Evolutionary conservation across 2,329 filamentous ascomycete species (phyloP).

Genomic region (Grosmannia serpens): DNA sequence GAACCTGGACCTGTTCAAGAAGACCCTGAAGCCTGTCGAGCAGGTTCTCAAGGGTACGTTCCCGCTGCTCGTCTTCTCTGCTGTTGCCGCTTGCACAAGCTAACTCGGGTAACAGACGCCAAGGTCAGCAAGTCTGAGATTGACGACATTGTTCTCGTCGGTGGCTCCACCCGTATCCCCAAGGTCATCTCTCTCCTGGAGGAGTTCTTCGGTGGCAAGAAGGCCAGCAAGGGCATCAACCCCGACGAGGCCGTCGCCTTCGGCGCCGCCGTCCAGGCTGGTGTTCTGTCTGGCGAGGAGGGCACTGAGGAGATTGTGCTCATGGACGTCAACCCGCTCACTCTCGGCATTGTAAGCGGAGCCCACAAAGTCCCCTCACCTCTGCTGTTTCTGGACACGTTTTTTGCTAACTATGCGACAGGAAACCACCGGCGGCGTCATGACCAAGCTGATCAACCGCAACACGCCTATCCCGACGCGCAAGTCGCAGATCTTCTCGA

Average conservation of each 20-base stretch:
- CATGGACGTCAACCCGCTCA: slow-evolving; percentile 95
- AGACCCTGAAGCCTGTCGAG: slow-evolving; percentile 96
- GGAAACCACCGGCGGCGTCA: slow-evolving; percentile 92
- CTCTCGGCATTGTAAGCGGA: slow-evolving; percentile 63
- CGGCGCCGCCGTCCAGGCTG: slow-evolving; percentile 93
- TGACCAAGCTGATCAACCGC: slow-evolving; percentile 92
- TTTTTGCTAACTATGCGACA: not conserved
- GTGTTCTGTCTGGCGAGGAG: slow-evolving; percentile 83
- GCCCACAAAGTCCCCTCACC: too few relatives aligned
- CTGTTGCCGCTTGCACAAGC: not conserved
- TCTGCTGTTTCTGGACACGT: not conserved
- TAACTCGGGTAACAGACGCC: slow-evolving; percentile 48
- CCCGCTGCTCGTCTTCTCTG: too few relatives aligned
- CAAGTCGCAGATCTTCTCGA: slow-evolving; percentile 98
- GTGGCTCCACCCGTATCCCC: slow-evolving; percentile 97
- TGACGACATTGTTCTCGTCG: slow-evolving; percentile 93
- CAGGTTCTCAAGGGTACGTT: slow-evolving; percentile 68
- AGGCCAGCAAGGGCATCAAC: slow-evolving; percentile 98
- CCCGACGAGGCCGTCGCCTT: slow-evolving; percentile 98
- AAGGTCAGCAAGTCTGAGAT: slow-evolving; percentile 94
- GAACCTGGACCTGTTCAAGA: slow-evolving; percentile 99
- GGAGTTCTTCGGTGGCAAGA: slow-evolving; percentile 92
- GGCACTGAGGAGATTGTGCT: slow-evolving; percentile 73
- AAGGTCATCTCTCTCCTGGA: slow-evolving; percentile 93
- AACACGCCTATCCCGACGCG: slow-evolving; percentile 91